Conservation (phyloP, 1,284 basidiomycete species). For the Leccinum pallidistipes region DNA sequence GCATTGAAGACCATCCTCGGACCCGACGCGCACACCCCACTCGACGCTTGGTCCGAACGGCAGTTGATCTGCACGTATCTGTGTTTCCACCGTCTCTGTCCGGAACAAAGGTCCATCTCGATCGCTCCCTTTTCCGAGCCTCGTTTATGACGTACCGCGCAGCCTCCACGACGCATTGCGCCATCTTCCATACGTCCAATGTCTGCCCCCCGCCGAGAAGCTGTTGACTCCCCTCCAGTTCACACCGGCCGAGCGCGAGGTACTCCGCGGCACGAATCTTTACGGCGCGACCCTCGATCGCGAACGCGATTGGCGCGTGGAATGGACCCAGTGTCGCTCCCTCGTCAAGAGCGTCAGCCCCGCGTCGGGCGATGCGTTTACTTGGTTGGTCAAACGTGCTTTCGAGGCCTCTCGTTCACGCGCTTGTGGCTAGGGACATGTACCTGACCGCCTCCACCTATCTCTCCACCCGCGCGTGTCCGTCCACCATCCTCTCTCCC, state of each 20-base stretch:
- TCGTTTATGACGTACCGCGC: slow-evolving; percentile 29
- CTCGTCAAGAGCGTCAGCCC: slow-evolving; percentile 13
- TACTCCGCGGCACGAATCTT: slow-evolving; percentile 77
- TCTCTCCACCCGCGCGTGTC: too few relatives aligned
- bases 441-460: too few relatives aligned
- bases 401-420: too few relatives aligned
- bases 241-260: slow-evolving; percentile 55
- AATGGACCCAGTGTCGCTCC: slow-evolving; percentile 55
- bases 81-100: slow-evolving; percentile 65
- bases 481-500: too few relatives aligned
- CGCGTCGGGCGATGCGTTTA: too few relatives aligned
- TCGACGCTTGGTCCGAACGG: slow-evolving; percentile 59
- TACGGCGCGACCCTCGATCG: slow-evolving; percentile 71
- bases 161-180: slow-evolving; percentile 35
- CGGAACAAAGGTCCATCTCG: slow-evolving; percentile 27
- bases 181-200: slow-evolving; percentile 66
- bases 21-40: slow-evolving; percentile 11
- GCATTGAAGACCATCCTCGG: slow-evolving; percentile 47
- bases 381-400: too few relatives aligned
- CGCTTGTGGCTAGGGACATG: too few relatives aligned
- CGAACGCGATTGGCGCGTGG: slow-evolving; percentile 53
- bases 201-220: slow-evolving; percentile 56
- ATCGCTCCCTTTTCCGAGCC: slow-evolving; percentile 9
- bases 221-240: slow-evolving; percentile 83
- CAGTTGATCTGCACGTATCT: slow-evolving; percentile 75